These are phyloP conservation scores for Diaporthe eres DNA, from an alignment of 2,329 filamentous ascomycete species.

Conservation along the genomic window DNA sequence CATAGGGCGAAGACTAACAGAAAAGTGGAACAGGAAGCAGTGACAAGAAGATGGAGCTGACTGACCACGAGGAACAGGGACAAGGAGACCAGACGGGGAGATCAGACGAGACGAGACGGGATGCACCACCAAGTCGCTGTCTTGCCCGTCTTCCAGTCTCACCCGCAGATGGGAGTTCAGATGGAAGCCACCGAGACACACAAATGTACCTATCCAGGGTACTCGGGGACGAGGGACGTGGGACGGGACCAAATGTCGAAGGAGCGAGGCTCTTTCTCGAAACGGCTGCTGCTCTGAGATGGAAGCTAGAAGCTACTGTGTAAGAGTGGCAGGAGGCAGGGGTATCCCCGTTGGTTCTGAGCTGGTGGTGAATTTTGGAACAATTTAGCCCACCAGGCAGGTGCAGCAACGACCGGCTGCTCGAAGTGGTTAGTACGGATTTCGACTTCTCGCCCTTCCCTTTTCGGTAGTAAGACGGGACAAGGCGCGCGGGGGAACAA, in stretches of 20 bases:
- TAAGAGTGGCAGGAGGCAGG: not conserved
- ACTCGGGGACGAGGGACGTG: not conserved
- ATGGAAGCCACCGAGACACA: not conserved
- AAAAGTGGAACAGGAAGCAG: not conserved
- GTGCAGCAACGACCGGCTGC: not conserved
- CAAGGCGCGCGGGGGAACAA: not conserved
- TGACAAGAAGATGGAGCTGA: not conserved
- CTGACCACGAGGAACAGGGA: constrained; percentile 25
- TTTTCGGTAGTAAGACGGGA: not conserved
- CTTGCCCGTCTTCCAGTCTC: not conserved
- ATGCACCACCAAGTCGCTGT: not conserved
- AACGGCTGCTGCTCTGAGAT: not conserved
- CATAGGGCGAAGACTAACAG: not conserved
- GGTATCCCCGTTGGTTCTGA: not conserved
- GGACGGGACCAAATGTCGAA: not conserved
- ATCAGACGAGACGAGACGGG: not conserved
- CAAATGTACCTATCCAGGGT: too few relatives aligned
- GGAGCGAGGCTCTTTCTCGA: not conserved
- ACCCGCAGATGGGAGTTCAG: not conserved
- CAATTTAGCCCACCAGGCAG: constrained; percentile 20
- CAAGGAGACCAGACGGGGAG: not conserved
- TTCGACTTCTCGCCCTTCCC: not conserved
- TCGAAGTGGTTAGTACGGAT: not conserved
- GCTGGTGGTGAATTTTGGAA: constrained; percentile 26
- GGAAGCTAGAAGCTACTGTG: not conserved